Base-by-base conservation (phyloP, 352 stramenopile species). In the Peronospora belbahrii region DNA sequence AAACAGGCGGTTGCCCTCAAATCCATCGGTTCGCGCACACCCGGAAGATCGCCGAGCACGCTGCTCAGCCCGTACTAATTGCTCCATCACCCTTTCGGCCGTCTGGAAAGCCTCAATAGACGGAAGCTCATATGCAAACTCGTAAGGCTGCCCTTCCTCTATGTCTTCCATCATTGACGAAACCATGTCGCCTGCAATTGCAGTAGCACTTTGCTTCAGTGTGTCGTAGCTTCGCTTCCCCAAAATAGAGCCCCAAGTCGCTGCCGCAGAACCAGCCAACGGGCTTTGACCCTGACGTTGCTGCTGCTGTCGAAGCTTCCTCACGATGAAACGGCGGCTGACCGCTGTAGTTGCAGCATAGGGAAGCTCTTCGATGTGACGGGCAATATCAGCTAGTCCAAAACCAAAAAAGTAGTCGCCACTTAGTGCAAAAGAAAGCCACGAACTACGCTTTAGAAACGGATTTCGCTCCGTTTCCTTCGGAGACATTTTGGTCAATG, bases 401-500 rank as follows among this genome's bases (percentile, higher is more conserved):
- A 93, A 82, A 0, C 83, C 83, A 52, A 93, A 95, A 42, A 95
- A 95, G 34, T 89, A 83, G 20, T 72, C 60, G 7, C 82, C 79
- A 8, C 71, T 58, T 2, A 95, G 42, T 5, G 79, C 75, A 42
- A 87, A 95, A 14, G 76, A 88, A 42, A 78, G 81, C 83, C 83
- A 91, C 20, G 78, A 89, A 4, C 64, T 83, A 1, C 80, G 74
- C 36, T 71, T 76, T 37, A 88, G 45, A 32, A 93, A 86, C 17
- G 77, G 79, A 28, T 89, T 90, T 27, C 52, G 52, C n/a, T 70
- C 73, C 4, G 47, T 49, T 20, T 62, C 57, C 17, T 42, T 59
- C n/a, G 22, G 15, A 37, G 14, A 8, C 11, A 19, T 9, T 27
- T 34, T 47, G 40, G 10, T 40, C 18, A 2, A 39, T 43, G 37